A percentile compares a stretch with the other conserved stretches of the same genome.
Conservation (phyloP, 257 asterid genomes). For the Nicotiana undulata region DNA sequence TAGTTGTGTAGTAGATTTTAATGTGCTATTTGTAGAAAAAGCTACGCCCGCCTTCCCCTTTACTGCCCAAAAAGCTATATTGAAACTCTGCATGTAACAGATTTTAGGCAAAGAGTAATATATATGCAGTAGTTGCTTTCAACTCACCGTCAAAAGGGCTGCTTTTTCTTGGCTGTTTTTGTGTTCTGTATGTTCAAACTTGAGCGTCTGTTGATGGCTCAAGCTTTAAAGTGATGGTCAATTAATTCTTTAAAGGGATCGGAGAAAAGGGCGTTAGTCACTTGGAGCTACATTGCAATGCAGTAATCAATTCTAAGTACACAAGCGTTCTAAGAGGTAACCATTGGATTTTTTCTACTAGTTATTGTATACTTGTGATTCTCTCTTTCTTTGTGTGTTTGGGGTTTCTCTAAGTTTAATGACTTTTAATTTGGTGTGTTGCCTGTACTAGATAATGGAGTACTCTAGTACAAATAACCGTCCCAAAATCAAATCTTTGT, state of each 20-base stretch:
- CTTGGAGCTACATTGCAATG: constrained; percentile 21
- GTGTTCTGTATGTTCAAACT: background rate
- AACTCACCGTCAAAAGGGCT: background rate
- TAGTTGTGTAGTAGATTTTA: background rate
- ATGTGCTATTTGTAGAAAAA: background rate
- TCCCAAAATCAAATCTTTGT: too few species aligned
- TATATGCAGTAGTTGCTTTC: background rate
- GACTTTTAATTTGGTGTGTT: background rate
- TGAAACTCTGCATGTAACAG: background rate
- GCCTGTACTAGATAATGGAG: too few species aligned
- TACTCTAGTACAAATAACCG: too few species aligned
- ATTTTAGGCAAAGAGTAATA: background rate
- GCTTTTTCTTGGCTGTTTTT: background rate
- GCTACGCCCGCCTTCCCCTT: background rate
- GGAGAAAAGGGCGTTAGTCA: constrained; percentile 48
- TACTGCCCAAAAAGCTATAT: background rate
- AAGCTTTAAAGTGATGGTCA: background rate
- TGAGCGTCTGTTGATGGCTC: background rate
- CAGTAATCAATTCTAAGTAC: constrained; percentile 19
- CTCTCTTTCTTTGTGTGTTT: background rate
- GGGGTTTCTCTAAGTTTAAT: background rate
- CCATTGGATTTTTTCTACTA: constrained; percentile 3
- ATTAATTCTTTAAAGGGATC: constrained; percentile 19
- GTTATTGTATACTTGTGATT: background rate
- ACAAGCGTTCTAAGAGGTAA: constrained; percentile 74